Percentiles rank a stretch among this genome's conserved stretches.
Conservation (phyloP, 78 protist genomes). For the Dictyostelium intermedium region DNA sequence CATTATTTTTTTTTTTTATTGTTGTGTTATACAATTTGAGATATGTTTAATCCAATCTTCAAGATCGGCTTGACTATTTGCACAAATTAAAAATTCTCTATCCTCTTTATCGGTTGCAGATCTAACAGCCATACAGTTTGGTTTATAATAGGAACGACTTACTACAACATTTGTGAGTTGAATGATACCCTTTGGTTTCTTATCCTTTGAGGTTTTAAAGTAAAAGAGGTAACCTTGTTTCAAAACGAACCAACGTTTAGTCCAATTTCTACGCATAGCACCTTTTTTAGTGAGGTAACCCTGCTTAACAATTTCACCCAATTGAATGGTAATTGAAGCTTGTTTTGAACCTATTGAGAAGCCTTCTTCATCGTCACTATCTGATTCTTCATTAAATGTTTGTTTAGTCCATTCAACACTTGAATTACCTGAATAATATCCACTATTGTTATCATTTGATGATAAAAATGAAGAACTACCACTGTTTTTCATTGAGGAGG, state of each 20-base stretch:
- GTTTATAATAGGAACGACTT: constrained; percentile 55
- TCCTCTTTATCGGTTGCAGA: neutral
- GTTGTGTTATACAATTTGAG: constrained; percentile 13
- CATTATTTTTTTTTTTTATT: neutral
- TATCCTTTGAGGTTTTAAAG: constrained; percentile 77
- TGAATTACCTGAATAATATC: neutral
- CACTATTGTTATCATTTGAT: neutral
- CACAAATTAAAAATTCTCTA: constrained; percentile 67
- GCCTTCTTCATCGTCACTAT: constrained; percentile 45
- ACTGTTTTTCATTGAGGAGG: neutral
- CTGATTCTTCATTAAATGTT: constrained; percentile 21
- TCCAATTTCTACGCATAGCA: constrained; percentile 81
- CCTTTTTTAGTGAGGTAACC: constrained; percentile 77
- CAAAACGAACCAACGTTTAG: constrained; percentile 77
- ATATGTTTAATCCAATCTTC: constrained; percentile 52
- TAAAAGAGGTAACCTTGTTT: constrained; percentile 74
- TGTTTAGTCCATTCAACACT: constrained; percentile 31
- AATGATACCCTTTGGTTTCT: constrained; percentile 79
- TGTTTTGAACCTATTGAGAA: constrained; percentile 52
- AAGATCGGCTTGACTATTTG: constrained; percentile 35
- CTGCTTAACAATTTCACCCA: constrained; percentile 79
- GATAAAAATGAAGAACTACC: neutral
- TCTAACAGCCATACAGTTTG: constrained; percentile 59
- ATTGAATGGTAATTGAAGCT: constrained; percentile 67
- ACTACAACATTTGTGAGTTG: constrained; percentile 50